These are phyloP conservation scores for Gillenia trifoliata DNA, from an alignment of 306 rosid species.

Conservation along the genomic window DNA sequence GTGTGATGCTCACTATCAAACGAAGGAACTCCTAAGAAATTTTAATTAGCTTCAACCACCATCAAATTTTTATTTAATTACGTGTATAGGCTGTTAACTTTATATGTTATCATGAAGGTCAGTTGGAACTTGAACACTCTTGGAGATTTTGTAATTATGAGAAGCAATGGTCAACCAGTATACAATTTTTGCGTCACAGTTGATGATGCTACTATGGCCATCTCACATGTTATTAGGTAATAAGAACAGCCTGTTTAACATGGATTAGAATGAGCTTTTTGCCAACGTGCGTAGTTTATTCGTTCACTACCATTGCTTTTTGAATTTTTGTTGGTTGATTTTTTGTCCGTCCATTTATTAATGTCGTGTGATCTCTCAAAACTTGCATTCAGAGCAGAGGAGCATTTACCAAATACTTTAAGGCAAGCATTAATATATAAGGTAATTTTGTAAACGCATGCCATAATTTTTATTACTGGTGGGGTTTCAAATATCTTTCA, in stretches of 20 bases:
- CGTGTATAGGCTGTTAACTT: slow-evolving; percentile 37
- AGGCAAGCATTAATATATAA: slow-evolving; percentile 69
- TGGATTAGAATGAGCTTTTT: slow-evolving; percentile 5
- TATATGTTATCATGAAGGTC: slow-evolving; percentile 86
- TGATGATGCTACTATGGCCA: slow-evolving; percentile 99
- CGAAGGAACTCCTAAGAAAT: not conserved
- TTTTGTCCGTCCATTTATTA: not conserved
- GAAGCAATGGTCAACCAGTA: slow-evolving; percentile 98
- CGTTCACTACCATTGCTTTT: not conserved
- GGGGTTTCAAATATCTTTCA: not conserved
- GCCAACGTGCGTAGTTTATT: not conserved
- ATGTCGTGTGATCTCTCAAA: not conserved
- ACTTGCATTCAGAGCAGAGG: slow-evolving; percentile 18
- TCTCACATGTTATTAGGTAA: slow-evolving; percentile 96
- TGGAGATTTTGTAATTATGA: slow-evolving; percentile 96
- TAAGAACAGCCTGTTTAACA: not conserved
- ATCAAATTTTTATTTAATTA: slow-evolving; percentile 7
- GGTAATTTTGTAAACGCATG: slow-evolving; percentile 38
- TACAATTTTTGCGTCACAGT: slow-evolving; percentile 96
- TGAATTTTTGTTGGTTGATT: not conserved
- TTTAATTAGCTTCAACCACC: slow-evolving; percentile 1
- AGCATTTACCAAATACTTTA: slow-evolving; percentile 20
- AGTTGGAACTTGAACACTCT: slow-evolving; percentile 97
- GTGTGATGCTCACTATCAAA: not conserved
- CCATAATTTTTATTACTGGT: not conserved